These are phyloP conservation scores for Ustilago vetiveriae DNA, from an alignment of 1,284 basidiomycete genomes.

Conservation along the genomic window DNA sequence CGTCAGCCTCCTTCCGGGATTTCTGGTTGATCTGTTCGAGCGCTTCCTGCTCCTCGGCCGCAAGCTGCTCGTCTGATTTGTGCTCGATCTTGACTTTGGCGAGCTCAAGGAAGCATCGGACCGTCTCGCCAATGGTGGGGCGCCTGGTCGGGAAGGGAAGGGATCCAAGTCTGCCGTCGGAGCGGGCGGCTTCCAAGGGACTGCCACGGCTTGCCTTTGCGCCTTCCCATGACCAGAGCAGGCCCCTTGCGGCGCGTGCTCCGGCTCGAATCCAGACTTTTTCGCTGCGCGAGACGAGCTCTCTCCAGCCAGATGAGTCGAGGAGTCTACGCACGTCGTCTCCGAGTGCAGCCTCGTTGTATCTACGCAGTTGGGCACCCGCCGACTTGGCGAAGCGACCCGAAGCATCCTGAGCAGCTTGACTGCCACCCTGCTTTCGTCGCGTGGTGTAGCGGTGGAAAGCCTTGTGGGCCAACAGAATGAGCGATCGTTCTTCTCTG, in stretches of 20 bases:
- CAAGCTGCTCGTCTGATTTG: constrained; percentile 83
- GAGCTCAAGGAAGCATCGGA: constrained; percentile 87
- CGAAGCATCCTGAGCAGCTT: constrained; percentile 89
- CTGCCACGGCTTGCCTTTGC: constrained; percentile 36
- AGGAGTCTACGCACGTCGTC: constrained; percentile 73
- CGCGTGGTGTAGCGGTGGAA: constrained; percentile 99
- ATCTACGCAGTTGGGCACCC: constrained; percentile 90
- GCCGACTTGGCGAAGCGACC: constrained; percentile 91
- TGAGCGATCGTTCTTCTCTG: constrained; percentile 67
- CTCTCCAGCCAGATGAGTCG: constrained; percentile 53
- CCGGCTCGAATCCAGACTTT: constrained; percentile 63
- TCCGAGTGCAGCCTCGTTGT: constrained; percentile 90
- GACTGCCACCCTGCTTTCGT: constrained; percentile 95
- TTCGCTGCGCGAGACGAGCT: constrained; percentile 58
- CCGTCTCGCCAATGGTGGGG: constrained; percentile 88
- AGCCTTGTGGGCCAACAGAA: constrained; percentile 90
- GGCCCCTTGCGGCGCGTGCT: constrained; percentile 55
- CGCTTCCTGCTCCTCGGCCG: constrained; percentile 68
- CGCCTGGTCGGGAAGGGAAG: constrained; percentile 59
- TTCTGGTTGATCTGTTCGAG: constrained; percentile 35
- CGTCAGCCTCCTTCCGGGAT: constrained; percentile 45
- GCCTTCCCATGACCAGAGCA: constrained; percentile 63
- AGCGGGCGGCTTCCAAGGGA: constrained; percentile 60
- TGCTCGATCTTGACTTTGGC: constrained; percentile 85
- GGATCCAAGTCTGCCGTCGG: constrained; percentile 66